Evolutionary conservation across 768 basidiomycete genomes (phyloP).

Genomic region (Terana coerulea): DNA sequence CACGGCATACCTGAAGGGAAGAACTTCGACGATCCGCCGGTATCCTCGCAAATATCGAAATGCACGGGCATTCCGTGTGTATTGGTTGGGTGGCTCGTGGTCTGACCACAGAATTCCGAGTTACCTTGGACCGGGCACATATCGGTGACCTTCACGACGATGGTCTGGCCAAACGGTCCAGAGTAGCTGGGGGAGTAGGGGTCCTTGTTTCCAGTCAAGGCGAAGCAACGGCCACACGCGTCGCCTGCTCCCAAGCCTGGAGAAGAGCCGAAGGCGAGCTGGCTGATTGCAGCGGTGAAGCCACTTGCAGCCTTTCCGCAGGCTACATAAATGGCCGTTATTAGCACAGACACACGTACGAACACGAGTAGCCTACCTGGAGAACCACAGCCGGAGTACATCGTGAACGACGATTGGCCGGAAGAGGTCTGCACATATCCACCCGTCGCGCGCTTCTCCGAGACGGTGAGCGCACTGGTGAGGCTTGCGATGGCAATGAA

Average conservation of each 20-base stretch:
- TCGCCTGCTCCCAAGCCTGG: slow-evolving; percentile 52
- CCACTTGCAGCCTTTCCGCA: slow-evolving; percentile 49
- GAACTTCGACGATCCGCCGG: slow-evolving; percentile 47
- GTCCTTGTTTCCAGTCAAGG: slow-evolving; percentile 44
- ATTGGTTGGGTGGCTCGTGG: slow-evolving; percentile 37
- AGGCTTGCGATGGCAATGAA: slow-evolving; percentile 7
- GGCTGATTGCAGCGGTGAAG: slow-evolving; percentile 54
- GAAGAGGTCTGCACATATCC: slow-evolving; percentile 53
- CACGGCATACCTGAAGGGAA: slow-evolving; percentile 47
- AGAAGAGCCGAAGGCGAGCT: slow-evolving; percentile 49
- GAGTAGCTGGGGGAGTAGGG: slow-evolving; percentile 48
- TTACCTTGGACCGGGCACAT: slow-evolving; percentile 46
- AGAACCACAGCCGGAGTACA: slow-evolving; percentile 45
- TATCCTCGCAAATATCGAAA: slow-evolving; percentile 61
- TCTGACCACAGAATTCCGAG: slow-evolving; percentile 54
- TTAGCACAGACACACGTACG: neutral
- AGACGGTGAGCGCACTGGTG: slow-evolving; percentile 9
- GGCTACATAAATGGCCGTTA: slow-evolving; percentile 26
- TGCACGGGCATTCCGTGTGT: slow-evolving; percentile 44
- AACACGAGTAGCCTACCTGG: slow-evolving; percentile 35
- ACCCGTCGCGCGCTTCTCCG: slow-evolving; percentile 32
- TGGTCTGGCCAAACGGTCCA: slow-evolving; percentile 45
- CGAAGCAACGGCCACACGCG: slow-evolving; percentile 61
- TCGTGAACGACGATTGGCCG: slow-evolving; percentile 54
- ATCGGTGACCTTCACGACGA: slow-evolving; percentile 50